A percentile compares a stretch with the other conserved stretches of the same genome.
phyloP scores from a whole-genome alignment of 495 filamentous ascomycete genomes.

The Massariosphaeria phaeospora region DNA sequence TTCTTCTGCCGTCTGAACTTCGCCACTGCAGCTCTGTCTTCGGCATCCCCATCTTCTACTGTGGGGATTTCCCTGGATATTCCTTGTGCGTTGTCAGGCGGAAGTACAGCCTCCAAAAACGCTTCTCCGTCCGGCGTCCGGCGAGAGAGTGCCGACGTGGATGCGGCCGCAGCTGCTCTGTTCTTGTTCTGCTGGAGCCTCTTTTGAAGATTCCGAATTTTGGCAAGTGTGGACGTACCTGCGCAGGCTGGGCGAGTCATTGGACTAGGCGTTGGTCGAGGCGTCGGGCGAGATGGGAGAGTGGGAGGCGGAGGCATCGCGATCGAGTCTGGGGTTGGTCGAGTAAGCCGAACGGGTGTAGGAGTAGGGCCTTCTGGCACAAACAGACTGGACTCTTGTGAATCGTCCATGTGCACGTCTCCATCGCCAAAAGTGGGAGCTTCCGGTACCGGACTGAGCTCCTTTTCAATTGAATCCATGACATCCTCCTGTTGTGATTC shows the following conservation, averaged over 20 bases:
- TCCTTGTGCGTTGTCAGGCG: background rate
- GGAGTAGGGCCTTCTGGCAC: background rate
- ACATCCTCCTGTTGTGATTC: background rate
- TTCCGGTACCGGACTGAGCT: background rate
- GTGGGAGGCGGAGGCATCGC: background rate
- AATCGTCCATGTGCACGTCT: background rate
- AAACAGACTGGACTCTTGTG: background rate
- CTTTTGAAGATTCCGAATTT: conserved; percentile 3
- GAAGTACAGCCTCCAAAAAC: background rate
- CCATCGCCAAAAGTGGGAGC: background rate
- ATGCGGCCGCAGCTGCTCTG: background rate
- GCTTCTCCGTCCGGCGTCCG: background rate
- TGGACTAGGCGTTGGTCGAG: background rate
- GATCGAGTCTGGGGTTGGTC: too few species aligned
- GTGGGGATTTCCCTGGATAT: background rate
- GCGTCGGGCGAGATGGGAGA: background rate
- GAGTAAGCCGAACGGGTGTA: too few species aligned
- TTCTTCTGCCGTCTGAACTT: conserved; percentile 11
- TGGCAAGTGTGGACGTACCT: background rate
- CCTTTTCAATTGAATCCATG: background rate
- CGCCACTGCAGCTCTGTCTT: background rate
- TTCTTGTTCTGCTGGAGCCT: conserved; percentile 8
- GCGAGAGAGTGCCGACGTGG: background rate
- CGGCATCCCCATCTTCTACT: background rate
- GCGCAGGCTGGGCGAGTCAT: background rate